Evolutionary conservation across 305 asterid species (phyloP).

Genomic region (Caryopteris hybrid): DNA sequence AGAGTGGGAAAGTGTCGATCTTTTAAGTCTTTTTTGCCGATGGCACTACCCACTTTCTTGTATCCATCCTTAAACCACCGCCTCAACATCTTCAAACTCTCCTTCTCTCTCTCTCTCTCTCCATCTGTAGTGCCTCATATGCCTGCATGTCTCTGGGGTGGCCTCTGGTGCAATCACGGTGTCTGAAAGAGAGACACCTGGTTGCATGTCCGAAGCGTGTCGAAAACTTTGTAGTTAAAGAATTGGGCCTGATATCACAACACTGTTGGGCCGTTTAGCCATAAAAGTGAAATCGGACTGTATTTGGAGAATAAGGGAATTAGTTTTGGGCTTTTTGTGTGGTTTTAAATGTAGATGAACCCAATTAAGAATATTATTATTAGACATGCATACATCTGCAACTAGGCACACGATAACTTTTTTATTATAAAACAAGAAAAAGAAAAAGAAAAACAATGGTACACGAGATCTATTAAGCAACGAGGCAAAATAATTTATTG

Average conservation of each 20-base stretch:
- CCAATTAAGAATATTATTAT: neutral
- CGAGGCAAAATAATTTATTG: no score
- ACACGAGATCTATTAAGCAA: no score
- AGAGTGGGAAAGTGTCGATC: slow-evolving; percentile 37
- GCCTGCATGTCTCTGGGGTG: neutral
- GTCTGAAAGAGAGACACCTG: slow-evolving; percentile 20
- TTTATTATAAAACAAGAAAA: no score
- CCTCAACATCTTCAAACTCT: slow-evolving; percentile 24
- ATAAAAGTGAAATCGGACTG: no score
- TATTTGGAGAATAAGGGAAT: no score
- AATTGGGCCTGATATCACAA: no score
- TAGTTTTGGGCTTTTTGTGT: no score
- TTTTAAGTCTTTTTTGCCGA: slow-evolving; percentile 19
- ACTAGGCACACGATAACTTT: no score
- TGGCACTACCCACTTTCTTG: slow-evolving; percentile 23
- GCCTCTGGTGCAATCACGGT: neutral
- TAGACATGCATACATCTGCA: no score
- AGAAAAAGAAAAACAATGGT: no score
- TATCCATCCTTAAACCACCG: slow-evolving; percentile 29
- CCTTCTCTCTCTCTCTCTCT: neutral
- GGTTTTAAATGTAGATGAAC: no score
- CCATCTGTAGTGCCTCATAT: neutral
- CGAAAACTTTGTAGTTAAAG: neutral
- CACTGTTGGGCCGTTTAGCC: neutral
- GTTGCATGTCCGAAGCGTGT: slow-evolving; percentile 33